phyloP scores from a whole-genome alignment of 2,329 filamentous ascomycete genomes.

The Aureobasidium sp. region DNA sequence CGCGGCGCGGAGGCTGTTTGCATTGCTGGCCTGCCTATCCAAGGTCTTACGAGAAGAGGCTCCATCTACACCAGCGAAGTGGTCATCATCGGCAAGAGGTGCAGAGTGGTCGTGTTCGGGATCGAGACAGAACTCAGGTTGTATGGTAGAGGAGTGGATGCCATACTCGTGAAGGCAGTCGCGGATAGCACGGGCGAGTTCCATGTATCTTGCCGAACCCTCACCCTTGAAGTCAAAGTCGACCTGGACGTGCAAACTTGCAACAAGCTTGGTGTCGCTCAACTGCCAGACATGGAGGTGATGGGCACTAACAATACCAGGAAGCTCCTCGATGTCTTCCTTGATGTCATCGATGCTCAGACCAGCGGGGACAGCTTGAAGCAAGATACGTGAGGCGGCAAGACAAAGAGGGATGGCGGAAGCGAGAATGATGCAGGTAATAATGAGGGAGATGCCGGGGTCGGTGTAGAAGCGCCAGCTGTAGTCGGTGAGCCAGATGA shows the following conservation, averaged over 20 bases:
- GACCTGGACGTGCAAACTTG: slow-evolving; percentile 88
- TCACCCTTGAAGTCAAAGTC: slow-evolving; percentile 81
- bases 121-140: slow-evolving; percentile 68
- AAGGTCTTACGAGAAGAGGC: slow-evolving; percentile 26
- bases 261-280: slow-evolving; percentile 88
- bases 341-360: slow-evolving; percentile 85
- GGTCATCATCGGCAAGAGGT: slow-evolving; percentile 22
- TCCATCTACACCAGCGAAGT: slow-evolving; percentile 25
- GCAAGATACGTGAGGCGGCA: slow-evolving; percentile 76
- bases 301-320: slow-evolving; percentile 83
- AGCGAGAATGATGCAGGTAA: slow-evolving; percentile 68
- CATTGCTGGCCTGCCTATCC: slow-evolving; percentile 30
- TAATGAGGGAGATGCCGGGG: slow-evolving; percentile 85
- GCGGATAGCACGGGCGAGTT: slow-evolving; percentile 71
- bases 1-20: slow-evolving; percentile 25
- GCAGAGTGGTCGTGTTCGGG: slow-evolving; percentile 37
- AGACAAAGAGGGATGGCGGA: slow-evolving; percentile 73
- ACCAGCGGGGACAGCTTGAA: slow-evolving; percentile 88
- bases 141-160: slow-evolving; percentile 95
- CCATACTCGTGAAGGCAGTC: slow-evolving; percentile 90
- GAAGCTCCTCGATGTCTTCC: slow-evolving; percentile 78
- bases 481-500: slow-evolving; percentile 87
- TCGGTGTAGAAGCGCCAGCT: slow-evolving; percentile 81
- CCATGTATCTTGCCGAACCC: slow-evolving; percentile 77
- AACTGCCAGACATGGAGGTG: slow-evolving; percentile 98